These are phyloP conservation scores for Saturnispora sanitii DNA, from an alignment of 805 yeast species.

Conservation along the genomic window DNA sequence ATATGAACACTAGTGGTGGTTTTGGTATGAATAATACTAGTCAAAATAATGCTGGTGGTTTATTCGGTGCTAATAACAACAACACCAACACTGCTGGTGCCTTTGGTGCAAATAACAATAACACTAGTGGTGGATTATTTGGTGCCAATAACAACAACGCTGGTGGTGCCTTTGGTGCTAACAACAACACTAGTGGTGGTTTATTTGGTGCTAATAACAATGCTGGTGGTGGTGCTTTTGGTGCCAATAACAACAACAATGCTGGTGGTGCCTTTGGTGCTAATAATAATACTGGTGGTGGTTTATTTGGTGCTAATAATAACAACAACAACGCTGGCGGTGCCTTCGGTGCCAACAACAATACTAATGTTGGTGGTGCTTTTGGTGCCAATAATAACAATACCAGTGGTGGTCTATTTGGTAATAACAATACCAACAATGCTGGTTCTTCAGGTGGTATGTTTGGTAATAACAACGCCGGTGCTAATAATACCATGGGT, in stretches of 20 bases:
- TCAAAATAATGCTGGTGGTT: conserved; percentile 15
- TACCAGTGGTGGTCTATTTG: conserved; percentile 29
- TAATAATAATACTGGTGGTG: conserved; percentile 9
- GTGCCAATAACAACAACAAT: conserved; percentile 19
- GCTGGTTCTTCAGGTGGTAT: conserved; percentile 18
- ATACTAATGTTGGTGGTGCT: conserved; percentile 25
- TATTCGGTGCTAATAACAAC: conserved; percentile 20
- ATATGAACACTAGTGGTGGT: conserved; percentile 22
- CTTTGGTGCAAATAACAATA: conserved; percentile 26
- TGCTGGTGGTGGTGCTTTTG: conserved; percentile 29
- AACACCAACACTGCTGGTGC: conserved; percentile 27
- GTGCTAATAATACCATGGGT: conserved; percentile 20
- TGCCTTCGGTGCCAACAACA: conserved; percentile 30
- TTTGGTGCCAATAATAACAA: conserved; percentile 24
- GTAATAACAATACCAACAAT: conserved; percentile 12
- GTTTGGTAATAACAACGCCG: conserved; percentile 13
- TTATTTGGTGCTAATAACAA: conserved; percentile 18
- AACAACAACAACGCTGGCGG: conserved; percentile 18
- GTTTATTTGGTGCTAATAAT: conserved; percentile 18
- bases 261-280: conserved; percentile 30
- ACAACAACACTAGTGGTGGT: conserved; percentile 12
- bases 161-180: conserved; percentile 5
- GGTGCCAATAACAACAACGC: conserved; percentile 15
- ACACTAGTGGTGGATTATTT: conserved; percentile 15
- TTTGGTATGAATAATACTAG: conserved; percentile 27